Evolutionary conservation across 768 basidiomycete species (phyloP).

Genomic region (Rhodotorula babjevae): DNA sequence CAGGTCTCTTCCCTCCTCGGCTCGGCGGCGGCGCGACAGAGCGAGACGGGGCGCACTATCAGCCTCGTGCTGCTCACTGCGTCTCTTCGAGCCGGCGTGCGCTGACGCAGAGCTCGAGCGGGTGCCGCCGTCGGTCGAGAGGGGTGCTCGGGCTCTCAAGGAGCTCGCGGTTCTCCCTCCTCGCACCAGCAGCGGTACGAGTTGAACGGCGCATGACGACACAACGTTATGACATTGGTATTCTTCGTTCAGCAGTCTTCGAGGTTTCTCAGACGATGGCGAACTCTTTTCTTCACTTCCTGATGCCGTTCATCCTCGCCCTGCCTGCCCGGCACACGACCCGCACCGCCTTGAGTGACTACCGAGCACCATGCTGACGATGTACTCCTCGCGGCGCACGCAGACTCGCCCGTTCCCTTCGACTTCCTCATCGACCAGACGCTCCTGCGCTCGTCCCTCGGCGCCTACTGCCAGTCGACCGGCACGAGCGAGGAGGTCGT

Average conservation of each 20-base stretch:
- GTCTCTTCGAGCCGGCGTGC: no score
- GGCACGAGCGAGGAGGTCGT: constrained; percentile 82
- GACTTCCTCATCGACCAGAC: constrained; percentile 67
- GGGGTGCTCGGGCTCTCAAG: background rate
- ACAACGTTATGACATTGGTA: constrained; percentile 37
- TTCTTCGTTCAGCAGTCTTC: constrained; percentile 40
- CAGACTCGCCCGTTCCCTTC: constrained; percentile 66
- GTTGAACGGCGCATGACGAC: constrained; percentile 22
- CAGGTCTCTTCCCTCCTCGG: background rate
- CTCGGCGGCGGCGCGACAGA: background rate
- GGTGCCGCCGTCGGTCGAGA: background rate
- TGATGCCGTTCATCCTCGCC: constrained; percentile 22
- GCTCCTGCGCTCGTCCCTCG: constrained; percentile 65
- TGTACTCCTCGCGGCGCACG: background rate
- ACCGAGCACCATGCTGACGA: background rate
- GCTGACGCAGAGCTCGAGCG: no score
- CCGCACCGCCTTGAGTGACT: background rate
- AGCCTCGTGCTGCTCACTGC: no score
- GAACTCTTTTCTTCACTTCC: constrained; percentile 40
- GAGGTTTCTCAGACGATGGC: constrained; percentile 40
- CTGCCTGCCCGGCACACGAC: background rate
- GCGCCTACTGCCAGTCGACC: constrained; percentile 55
- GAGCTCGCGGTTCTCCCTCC: background rate
- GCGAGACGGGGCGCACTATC: no score
- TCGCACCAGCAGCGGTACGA: background rate